phyloP scores from a whole-genome alignment of 1,139 yeast species.

The Eremothecium cymbalariae region DNA sequence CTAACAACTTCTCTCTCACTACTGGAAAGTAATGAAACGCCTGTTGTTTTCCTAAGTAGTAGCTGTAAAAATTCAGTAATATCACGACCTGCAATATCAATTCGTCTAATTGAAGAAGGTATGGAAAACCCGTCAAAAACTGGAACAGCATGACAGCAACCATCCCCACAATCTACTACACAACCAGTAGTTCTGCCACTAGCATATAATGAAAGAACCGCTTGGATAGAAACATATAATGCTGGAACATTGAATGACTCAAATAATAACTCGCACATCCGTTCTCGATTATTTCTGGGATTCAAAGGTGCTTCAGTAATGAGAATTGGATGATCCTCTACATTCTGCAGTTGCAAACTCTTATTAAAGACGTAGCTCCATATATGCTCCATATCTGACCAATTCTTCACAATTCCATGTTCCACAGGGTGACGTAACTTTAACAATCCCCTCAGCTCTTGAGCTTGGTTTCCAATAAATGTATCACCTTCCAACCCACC shows the following conservation, averaged over 20 bases:
- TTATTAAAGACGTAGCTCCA: slow-evolving; percentile 61
- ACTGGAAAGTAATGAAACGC: slow-evolving; percentile 33
- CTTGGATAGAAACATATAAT: slow-evolving; percentile 72
- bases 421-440: slow-evolving; percentile 62
- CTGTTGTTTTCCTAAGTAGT: slow-evolving; percentile 54
- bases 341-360: slow-evolving; percentile 55
- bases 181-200: slow-evolving; percentile 88
- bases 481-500: slow-evolving; percentile 58
- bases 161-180: slow-evolving; percentile 86
- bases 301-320: slow-evolving; percentile 88
- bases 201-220: slow-evolving; percentile 78
- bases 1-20: slow-evolving; percentile 80
- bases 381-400: slow-evolving; percentile 78
- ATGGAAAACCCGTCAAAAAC: slow-evolving; percentile 82
- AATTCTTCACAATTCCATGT: slow-evolving; percentile 74
- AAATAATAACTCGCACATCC: slow-evolving; percentile 68
- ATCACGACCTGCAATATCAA: slow-evolving; percentile 83
- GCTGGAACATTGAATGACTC: slow-evolving; percentile 87
- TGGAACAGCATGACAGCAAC: slow-evolving; percentile 82
- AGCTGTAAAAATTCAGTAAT: slow-evolving; percentile 67
- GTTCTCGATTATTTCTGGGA: slow-evolving; percentile 62
- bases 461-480: slow-evolving; percentile 71
- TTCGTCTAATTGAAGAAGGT: slow-evolving; percentile 61
- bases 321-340: slow-evolving; percentile 79
- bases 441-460: slow-evolving; percentile 65